phyloP scores from a whole-genome alignment of 768 basidiomycete genomes.

The Russula abietina region DNA sequence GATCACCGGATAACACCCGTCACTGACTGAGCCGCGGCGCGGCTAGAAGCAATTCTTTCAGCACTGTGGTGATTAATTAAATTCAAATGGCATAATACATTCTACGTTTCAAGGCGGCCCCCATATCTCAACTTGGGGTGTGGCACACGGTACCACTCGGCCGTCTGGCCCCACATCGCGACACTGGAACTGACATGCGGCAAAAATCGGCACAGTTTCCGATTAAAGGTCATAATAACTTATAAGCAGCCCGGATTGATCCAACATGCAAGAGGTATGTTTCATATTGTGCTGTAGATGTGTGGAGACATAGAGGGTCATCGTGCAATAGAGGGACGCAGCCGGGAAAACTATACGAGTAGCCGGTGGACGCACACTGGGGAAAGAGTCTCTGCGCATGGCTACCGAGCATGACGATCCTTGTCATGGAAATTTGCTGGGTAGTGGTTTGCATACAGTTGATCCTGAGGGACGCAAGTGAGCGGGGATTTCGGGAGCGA shows the following conservation, averaged over 20 bases:
- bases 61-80: background rate
- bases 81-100: background rate
- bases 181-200: background rate
- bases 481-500: background rate
- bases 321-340: background rate
- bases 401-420: background rate
- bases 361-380: background rate
- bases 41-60: background rate
- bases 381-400: background rate
- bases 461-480: background rate
- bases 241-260: background rate
- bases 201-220: background rate
- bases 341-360: background rate
- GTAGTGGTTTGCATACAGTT: background rate
- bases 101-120: background rate
- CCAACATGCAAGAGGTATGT: background rate
- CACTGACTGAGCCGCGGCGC: background rate
- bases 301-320: background rate
- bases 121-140: background rate
- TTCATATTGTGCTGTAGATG: background rate
- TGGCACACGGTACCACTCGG: background rate
- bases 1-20: background rate
- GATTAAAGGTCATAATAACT: background rate
- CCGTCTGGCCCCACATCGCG: background rate
- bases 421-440: background rate